Base-by-base conservation (phyloP, 176 grass and related monocot genomes). In the Chloris gayana region DNA sequence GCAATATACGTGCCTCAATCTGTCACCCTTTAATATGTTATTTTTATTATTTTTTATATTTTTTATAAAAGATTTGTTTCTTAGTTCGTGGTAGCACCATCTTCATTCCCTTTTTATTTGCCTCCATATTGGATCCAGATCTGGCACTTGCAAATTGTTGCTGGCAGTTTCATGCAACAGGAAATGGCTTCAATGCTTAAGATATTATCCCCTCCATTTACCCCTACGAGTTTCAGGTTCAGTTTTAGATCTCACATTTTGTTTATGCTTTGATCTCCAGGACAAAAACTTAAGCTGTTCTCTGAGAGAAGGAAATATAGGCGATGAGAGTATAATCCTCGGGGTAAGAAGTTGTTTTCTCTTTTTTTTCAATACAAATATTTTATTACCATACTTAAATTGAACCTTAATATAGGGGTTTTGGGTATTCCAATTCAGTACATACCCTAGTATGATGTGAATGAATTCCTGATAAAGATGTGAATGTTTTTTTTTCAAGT, bases 251-350 rank as follows among this genome's bases (percentile, higher is more conserved):
- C 54, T 72, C 26, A 72, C 27, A 35, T 47, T 80, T 35, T 73
- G 26, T 53, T 61, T 74, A 9, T 4, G 0, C 27, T 38, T 76
- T 25, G 21, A 5, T 70, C 24, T 53, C 26, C 32, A 76, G 72
- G 64, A 19, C 42, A 64, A 56, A 64, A 63, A 3, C 22, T 33
- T 64, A 11, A 21, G 17, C 33, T 35, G 65, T 77, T 62, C 34
- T 82, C 19, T 46, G 38, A 47, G 30, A 42, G 7, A 56, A 78
- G 5, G 67, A 65, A 71, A 46, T 51, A 24, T 63, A 4, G 35
- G 17, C 17, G 34, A 57, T 65, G 57, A 72, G 18, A 35, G 77
- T 57, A 21, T 82, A 26, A 35, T 87, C 47, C 72, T 83, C 31
- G 27, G 33, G 26, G 62, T 75, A 67, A 58, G 35, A 62, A 59